Evolutionary conservation across 345 rosid species (phyloP), one percentile per base, ranked within the genome.

Genomic region (Punica granatum): DNA sequence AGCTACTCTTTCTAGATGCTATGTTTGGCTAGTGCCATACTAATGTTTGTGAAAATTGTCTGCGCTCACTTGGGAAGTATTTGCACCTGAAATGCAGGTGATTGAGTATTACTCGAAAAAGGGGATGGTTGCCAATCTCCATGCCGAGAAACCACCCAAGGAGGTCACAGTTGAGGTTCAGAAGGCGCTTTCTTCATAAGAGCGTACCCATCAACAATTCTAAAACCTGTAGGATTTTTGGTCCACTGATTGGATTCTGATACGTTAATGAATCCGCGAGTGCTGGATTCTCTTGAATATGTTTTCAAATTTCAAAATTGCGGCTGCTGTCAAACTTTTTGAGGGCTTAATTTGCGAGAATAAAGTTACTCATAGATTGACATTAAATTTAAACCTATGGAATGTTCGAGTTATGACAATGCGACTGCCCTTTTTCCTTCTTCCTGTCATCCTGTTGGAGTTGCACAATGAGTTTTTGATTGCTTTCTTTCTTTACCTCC

Each of bases 111-210:
- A 94, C 34, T 78, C 80, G 35, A 83, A 92, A 70, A 92, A 85
- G 82, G 84, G 97, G 18, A 67, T 72, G 68, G 84, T 92, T 34
- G 90, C 88, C 25, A 74, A 92, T 49, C 89, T 94, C 73, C 96
- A 74, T 23, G 99, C 99, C 0, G 97, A 88, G 83, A 94, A 94
- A 78, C 74, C 96, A 25, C 96, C 90, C 0, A 75, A 83, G 73
- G 90, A 85, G 63, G 98, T 95, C 64, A 84, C 90, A 0, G 48
- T 72, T 10, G 97, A 78, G 83, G 89, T 95, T 76, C 84, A 81
- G 84, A 92, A 86, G 66, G 92, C 30, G 56, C 87, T 95, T 60
- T 84, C 91, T 41, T 73, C 51, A 30, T 72, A 67, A 75, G 65
- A 64, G 43, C 15, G 19, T 25, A 61, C 48, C 35, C 58, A 34